phyloP scores from a whole-genome alignment of 1,139 yeast species.

The Lodderomyces beijingensis region DNA sequence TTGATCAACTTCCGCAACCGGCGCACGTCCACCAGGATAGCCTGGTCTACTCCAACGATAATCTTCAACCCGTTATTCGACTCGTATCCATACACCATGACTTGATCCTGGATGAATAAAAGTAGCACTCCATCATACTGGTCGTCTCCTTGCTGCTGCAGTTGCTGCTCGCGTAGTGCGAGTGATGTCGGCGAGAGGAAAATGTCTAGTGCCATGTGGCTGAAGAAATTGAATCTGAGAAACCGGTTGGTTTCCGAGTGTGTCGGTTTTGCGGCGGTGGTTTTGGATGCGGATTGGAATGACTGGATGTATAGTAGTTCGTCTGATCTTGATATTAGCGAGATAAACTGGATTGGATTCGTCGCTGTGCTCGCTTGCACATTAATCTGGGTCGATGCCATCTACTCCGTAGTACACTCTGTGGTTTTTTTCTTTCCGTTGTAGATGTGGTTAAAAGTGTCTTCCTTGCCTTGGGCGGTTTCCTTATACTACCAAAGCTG shows the following conservation, averaged over 20 bases:
- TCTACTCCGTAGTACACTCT: too few species aligned
- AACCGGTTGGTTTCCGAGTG: slow-evolving; percentile 33
- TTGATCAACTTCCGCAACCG: slow-evolving; percentile 26
- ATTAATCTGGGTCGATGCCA: too few species aligned
- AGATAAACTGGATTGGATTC: slow-evolving; percentile 38
- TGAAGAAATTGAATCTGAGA: slow-evolving; percentile 56
- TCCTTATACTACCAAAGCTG: too few species aligned
- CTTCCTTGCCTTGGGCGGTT: too few species aligned
- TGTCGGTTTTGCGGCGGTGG: background rate
- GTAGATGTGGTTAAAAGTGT: too few species aligned
- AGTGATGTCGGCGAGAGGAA: slow-evolving; percentile 51
- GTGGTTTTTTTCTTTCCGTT: too few species aligned
- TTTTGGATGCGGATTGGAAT: slow-evolving; percentile 17
- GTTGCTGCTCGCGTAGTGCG: slow-evolving; percentile 35
- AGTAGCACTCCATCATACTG: slow-evolving; percentile 28
- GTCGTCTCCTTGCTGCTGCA: slow-evolving; percentile 9
- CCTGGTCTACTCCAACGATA: slow-evolving; percentile 41
- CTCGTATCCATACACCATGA: slow-evolving; percentile 58
- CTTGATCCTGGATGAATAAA: slow-evolving; percentile 57
- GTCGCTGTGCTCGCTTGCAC: too few species aligned
- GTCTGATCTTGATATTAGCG: slow-evolving; percentile 53
- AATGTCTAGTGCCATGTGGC: slow-evolving; percentile 65
- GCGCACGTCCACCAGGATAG: slow-evolving; percentile 15
- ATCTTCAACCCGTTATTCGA: slow-evolving; percentile 59
- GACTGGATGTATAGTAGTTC: slow-evolving; percentile 59